Base-by-base conservation (phyloP, 345 rosid species). In the Pistacia vera region DNA sequence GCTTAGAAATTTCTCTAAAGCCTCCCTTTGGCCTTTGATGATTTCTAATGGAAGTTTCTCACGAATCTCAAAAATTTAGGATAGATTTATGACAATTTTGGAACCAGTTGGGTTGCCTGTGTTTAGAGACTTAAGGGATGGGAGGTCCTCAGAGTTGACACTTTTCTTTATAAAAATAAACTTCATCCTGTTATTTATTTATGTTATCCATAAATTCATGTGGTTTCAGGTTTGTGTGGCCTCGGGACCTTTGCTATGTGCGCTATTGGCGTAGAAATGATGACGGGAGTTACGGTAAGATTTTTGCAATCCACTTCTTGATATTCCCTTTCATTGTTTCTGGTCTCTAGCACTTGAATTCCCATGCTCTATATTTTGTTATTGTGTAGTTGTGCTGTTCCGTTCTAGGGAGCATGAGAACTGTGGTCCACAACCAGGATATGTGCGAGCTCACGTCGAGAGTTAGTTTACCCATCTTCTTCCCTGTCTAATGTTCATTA, bases 251-350 rank as follows among this genome's bases (percentile, higher is more conserved):
- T 85, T 97, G 98, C 80, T 97, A 97, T 85, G 97, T 94, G 74
- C 93, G 99, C 12, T 97, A 94, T 79, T 97, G 99, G 99, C 96
- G 98, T 49, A 88, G 98, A 80, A 97, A 97, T 77, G 99, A 97
- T 72, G 99, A 97, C 62, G 98, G 99, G 77, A 97, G 99, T 78
- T 97, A 97, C 85, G 99, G 99, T 92, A 91, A 72, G 51, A 17
- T 22, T 77, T 79, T 69, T 73, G 44, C 30, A 59, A 51, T 14
- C 56, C 36, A 46, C 60, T 70, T 71, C 44, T 63, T 70, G 70
- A 66, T 78, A 83, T 61, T 46, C 52, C 28, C 22, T 20, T 48
- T 58, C 59, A 62, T 58, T 52, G 49, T 75, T 74, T 64, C 80
- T 61, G 49, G 64, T 72, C 70, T 67, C 80, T 61, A 54, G 66